Conservation (phyloP, 2,329 filamentous ascomycete species). For the Nemania diffusa region DNA sequence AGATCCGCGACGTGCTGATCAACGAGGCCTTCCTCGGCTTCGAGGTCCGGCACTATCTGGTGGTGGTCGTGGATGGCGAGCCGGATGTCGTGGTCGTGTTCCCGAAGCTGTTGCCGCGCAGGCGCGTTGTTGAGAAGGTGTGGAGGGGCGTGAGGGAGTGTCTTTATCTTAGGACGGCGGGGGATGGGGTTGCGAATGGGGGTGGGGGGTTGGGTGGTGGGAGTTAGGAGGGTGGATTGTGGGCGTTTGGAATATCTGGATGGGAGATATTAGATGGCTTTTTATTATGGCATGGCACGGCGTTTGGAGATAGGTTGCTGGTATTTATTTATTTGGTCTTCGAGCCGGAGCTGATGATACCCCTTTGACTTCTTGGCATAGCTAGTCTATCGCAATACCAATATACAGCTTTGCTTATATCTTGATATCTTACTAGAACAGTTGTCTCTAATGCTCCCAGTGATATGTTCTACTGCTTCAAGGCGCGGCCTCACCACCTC, state of each 20-base stretch:
- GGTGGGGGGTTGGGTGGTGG: conserved; percentile 11
- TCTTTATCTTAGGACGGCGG: conserved; percentile 64
- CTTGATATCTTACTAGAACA: background rate
- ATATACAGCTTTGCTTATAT: conserved; percentile 6
- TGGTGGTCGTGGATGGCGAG: conserved; percentile 90
- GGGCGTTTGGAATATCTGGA: background rate
- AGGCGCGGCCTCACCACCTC: conserved; percentile 45
- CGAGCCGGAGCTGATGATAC: conserved; percentile 28
- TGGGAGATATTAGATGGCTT: background rate
- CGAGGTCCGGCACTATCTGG: conserved; percentile 87
- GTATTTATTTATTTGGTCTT: conserved; percentile 5
- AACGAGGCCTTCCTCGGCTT: conserved; percentile 96
- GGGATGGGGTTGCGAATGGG: conserved; percentile 39
- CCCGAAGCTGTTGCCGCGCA: conserved; percentile 78
- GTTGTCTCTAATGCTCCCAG: background rate
- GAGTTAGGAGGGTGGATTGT: background rate
- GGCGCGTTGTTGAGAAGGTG: conserved; percentile 82
- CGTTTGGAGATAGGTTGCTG: conserved; percentile 1
- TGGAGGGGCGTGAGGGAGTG: conserved; percentile 88
- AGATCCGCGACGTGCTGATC: conserved; percentile 92
- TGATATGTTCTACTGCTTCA: background rate
- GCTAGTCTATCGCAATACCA: background rate
- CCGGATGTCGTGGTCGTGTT: conserved; percentile 94
- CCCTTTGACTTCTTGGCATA: conserved; percentile 10
- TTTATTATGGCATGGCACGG: conserved; percentile 8